Conservation (phyloP, 2,329 filamentous ascomycete species). For the Cytospora paraplurivora region DNA sequence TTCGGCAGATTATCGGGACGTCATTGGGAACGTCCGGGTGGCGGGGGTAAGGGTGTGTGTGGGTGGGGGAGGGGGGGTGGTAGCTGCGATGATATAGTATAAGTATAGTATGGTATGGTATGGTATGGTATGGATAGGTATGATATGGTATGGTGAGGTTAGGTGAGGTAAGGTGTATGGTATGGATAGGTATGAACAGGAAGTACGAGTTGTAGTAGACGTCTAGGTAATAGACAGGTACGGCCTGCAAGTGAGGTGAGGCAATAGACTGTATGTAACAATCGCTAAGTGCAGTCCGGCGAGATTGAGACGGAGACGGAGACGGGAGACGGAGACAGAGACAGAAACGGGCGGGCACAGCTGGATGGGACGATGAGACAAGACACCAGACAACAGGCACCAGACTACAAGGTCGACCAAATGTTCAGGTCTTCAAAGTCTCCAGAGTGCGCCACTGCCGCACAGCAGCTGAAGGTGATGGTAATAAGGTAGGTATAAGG, state of each 20-base stretch:
- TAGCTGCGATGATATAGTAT: no score
- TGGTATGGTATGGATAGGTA: background rate
- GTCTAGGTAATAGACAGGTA: background rate
- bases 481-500: no score
- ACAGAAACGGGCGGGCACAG: conserved; percentile 3
- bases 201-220: background rate
- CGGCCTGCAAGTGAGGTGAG: background rate
- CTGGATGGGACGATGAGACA: background rate
- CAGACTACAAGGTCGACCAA: background rate
- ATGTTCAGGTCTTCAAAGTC: background rate
- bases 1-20: conserved; percentile 23
- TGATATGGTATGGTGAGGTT: background rate
- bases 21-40: conserved; percentile 23
- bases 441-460: background rate
- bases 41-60: conserved; percentile 1
- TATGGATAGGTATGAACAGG: background rate
- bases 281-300: background rate
- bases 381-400: background rate
- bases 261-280: background rate
- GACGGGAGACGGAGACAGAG: conserved; percentile 1
- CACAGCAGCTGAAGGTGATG: background rate
- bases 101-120: no score
- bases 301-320: background rate
- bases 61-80: no score
- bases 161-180: background rate